Percentiles rank a stretch among this genome's conserved stretches.
phyloP scores from a whole-genome alignment of 768 basidiomycete genomes.

The Boletales sp. region DNA sequence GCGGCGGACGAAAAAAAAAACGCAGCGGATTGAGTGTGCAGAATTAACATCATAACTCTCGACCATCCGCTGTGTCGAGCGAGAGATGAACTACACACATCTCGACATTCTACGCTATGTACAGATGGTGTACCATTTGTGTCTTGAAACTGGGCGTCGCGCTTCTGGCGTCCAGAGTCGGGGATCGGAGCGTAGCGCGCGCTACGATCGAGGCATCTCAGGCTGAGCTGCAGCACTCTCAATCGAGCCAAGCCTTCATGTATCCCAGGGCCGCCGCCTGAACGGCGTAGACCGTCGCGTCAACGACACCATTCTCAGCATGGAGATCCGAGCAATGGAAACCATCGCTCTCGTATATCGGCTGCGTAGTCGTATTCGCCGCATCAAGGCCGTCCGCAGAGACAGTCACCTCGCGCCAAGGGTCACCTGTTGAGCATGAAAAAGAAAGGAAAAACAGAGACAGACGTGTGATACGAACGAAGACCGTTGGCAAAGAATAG shows the following conservation, averaged over 20 bases:
- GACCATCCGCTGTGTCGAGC: no score
- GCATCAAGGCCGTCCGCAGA: conserved; percentile 50
- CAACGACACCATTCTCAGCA: conserved; percentile 37
- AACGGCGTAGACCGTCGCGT: conserved; percentile 50
- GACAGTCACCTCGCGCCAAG: conserved; percentile 68
- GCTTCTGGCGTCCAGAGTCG: no score
- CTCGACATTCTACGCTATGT: no score
- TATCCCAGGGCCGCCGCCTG: conserved; percentile 49
- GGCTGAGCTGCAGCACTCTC: no score
- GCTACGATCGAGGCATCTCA: no score
- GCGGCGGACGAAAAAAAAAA: no score
- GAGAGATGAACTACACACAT: no score
- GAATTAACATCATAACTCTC: no score
- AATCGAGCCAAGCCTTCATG: conserved; percentile 54
- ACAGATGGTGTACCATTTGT: no score
- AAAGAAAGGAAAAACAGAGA: neutral
- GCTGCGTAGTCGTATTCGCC: conserved; percentile 48
- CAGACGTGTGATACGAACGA: conserved; percentile 38
- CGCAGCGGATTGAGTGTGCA: no score
- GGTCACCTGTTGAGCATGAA: conserved; percentile 50
- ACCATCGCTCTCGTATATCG: conserved; percentile 55
- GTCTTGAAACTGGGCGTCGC: no score
- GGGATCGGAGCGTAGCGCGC: no score
- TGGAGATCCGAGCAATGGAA: conserved; percentile 70
- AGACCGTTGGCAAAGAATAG: conserved; percentile 70